Conservation (phyloP, 495 filamentous ascomycete genomes). For the Chaetomium fimeti region DNA sequence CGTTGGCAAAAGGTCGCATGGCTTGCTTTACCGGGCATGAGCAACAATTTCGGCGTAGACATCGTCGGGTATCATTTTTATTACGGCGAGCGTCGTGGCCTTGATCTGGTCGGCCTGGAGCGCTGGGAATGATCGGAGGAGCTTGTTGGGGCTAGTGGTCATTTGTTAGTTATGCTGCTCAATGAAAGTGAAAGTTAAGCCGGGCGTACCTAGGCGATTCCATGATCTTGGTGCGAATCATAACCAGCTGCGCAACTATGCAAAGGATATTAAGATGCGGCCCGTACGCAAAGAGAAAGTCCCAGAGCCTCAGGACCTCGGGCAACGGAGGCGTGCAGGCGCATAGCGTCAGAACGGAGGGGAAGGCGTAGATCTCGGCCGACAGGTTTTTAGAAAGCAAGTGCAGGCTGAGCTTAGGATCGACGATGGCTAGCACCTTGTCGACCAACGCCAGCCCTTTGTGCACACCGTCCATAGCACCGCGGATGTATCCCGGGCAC, state of each 20-base stretch:
- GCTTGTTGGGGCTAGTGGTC: constrained; percentile 73
- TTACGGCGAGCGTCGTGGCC: constrained; percentile 70
- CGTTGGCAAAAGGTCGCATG: neutral
- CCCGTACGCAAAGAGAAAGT: constrained; percentile 95
- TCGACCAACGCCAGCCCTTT: constrained; percentile 88
- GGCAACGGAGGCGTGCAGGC: constrained; percentile 96
- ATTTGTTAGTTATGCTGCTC: constrained; percentile 24
- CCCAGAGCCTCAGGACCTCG: constrained; percentile 94
- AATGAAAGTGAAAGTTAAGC: neutral
- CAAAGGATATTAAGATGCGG: constrained; percentile 92
- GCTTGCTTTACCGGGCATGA: constrained; percentile 65
- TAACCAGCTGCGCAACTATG: constrained; percentile 92
- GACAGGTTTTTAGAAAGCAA: constrained; percentile 81
- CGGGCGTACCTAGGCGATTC: constrained; percentile 70
- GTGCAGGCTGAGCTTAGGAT: constrained; percentile 80
- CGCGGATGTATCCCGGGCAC: constrained; percentile 89
- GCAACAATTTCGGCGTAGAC: constrained; percentile 84
- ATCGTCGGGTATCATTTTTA: constrained; percentile 81
- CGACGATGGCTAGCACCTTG: constrained; percentile 82
- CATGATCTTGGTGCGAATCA: constrained; percentile 81
- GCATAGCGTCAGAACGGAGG: constrained; percentile 89
- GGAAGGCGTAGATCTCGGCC: constrained; percentile 96
- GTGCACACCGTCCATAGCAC: constrained; percentile 97
- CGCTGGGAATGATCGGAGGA: constrained; percentile 84
- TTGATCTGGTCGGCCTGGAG: constrained; percentile 81